phyloP scores from a whole-genome alignment of 106 monocot genomes.

The Narthecium ossifragum region DNA sequence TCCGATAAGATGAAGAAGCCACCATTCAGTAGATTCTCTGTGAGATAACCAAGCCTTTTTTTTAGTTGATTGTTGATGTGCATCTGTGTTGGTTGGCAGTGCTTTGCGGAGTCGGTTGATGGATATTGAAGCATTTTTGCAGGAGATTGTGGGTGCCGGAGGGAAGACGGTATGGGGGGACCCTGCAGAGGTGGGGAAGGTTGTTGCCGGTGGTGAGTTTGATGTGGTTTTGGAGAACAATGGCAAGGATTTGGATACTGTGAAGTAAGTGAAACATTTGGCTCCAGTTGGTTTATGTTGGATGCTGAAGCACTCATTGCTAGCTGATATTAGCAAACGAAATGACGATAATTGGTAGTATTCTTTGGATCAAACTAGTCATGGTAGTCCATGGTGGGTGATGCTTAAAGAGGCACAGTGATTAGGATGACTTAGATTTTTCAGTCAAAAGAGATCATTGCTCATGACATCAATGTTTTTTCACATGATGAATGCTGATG shows the following conservation, averaged over 20 bases:
- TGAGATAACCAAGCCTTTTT: slow-evolving; percentile 8
- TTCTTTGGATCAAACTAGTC: too few relatives aligned
- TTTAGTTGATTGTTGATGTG: neutral
- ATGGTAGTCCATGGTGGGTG: too few relatives aligned
- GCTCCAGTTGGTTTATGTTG: too few relatives aligned
- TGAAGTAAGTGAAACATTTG: too few relatives aligned
- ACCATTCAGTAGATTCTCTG: slow-evolving; percentile 84
- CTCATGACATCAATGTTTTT: too few relatives aligned
- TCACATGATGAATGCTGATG: too few relatives aligned
- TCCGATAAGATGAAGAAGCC: slow-evolving; percentile 99
- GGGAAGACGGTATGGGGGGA: slow-evolving; percentile 85
- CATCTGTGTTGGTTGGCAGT: neutral
- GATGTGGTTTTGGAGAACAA: slow-evolving; percentile 95
- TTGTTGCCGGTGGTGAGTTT: slow-evolving; percentile 49
- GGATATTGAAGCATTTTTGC: neutral
- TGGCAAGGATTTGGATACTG: slow-evolving; percentile 91
- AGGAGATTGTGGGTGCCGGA: slow-evolving; percentile 74
- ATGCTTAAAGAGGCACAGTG: too few relatives aligned
- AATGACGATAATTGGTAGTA: too few relatives aligned
- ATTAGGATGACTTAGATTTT: too few relatives aligned
- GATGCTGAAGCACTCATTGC: too few relatives aligned
- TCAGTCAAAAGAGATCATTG: too few relatives aligned
- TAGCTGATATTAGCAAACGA: too few relatives aligned
- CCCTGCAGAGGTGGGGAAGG: slow-evolving; percentile 56
- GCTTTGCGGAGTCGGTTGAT: neutral